These are phyloP conservation scores for Arxiozyma slooffiae DNA, from an alignment of 1,139 yeast species.

Conservation along the genomic window DNA sequence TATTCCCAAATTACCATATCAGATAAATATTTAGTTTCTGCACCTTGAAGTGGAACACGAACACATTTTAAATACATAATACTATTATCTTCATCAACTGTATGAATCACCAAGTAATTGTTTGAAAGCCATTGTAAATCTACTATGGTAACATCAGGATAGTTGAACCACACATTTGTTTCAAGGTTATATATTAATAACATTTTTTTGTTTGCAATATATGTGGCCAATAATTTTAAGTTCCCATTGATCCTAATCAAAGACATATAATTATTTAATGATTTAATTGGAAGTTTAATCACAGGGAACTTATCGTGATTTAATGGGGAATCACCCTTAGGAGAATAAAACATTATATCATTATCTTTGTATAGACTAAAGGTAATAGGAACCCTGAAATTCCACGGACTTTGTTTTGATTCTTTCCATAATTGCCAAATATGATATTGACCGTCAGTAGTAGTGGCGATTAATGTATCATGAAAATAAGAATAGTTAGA, in stretches of 20 bases:
- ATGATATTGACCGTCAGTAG: slow-evolving; percentile 22
- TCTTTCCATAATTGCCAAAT: slow-evolving; percentile 27
- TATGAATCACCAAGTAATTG: slow-evolving; percentile 24
- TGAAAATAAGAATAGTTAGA: slow-evolving; percentile 21
- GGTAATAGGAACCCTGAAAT: slow-evolving; percentile 19
- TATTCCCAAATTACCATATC: slow-evolving; percentile 25
- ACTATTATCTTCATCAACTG: slow-evolving; percentile 20
- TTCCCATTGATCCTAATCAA: slow-evolving; percentile 19
- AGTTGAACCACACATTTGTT: slow-evolving; percentile 24
- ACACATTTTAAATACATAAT: slow-evolving; percentile 17
- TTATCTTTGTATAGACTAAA: slow-evolving; percentile 20
- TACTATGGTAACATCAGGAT: slow-evolving; percentile 19
- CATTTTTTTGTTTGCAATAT: slow-evolving; percentile 25
- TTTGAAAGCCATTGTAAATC: slow-evolving; percentile 29
- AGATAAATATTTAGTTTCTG: slow-evolving; percentile 13
- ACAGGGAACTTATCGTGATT: slow-evolving; percentile 18
- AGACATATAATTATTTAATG: slow-evolving; percentile 25
- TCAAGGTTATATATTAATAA: slow-evolving; percentile 23
- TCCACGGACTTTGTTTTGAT: slow-evolving; percentile 12
- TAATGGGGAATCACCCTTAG: slow-evolving; percentile 17
- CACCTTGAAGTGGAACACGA: slow-evolving; percentile 20
- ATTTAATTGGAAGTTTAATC: slow-evolving; percentile 26
- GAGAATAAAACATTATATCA: slow-evolving; percentile 24
- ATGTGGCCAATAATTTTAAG: slow-evolving; percentile 21
- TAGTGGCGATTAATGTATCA: slow-evolving; percentile 14